Conservation (phyloP, 768 basidiomycete genomes). For the Krasilnikovozyma curviuscula region DNA sequence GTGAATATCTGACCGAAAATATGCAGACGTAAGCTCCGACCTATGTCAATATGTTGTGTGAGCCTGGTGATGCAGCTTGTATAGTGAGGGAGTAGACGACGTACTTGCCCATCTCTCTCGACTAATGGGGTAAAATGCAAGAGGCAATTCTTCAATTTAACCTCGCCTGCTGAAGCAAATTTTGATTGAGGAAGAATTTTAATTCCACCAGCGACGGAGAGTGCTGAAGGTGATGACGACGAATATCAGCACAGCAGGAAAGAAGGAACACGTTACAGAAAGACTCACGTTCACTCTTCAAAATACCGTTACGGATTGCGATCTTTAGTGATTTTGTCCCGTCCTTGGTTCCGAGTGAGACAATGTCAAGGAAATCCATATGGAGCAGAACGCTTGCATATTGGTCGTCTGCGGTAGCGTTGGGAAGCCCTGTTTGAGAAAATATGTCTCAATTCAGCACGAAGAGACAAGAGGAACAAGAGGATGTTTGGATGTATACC, state of each 20-base stretch:
- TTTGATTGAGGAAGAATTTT: background rate
- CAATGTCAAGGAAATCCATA: background rate
- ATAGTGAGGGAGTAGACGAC: too few species aligned
- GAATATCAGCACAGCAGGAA: background rate
- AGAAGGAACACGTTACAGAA: too few species aligned
- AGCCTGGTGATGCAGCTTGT: too few species aligned
- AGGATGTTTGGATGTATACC: background rate
- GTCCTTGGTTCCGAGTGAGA: background rate
- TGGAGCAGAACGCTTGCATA: constrained; percentile 1
- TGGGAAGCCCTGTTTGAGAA: background rate
- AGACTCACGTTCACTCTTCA: too few species aligned
- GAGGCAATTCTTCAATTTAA: background rate
- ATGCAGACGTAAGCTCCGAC: too few species aligned
- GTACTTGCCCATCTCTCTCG: background rate
- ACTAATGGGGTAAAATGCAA: background rate
- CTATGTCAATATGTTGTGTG: too few species aligned
- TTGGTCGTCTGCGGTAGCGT: background rate
- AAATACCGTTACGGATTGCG: too few species aligned
- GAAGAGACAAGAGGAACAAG: too few species aligned
- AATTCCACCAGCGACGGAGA: background rate
- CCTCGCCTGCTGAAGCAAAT: background rate
- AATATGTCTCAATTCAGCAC: too few species aligned
- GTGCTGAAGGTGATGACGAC: background rate
- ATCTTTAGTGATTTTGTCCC: background rate
- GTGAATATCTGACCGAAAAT: too few species aligned